These are phyloP conservation scores for Peronospora belbahrii DNA, from an alignment of 352 stramenopile genomes.

Conservation along the genomic window DNA sequence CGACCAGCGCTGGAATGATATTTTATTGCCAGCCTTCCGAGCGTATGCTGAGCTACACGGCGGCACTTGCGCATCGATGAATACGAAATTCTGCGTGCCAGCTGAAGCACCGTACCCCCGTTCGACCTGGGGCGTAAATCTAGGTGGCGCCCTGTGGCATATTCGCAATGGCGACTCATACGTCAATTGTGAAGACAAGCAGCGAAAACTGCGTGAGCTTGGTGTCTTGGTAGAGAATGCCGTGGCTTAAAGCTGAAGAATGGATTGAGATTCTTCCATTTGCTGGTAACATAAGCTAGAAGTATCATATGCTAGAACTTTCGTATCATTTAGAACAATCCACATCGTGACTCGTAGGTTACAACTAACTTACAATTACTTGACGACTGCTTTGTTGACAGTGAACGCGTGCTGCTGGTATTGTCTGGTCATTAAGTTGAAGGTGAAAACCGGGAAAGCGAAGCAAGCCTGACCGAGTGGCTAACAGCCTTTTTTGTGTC, in stretches of 20 bases:
- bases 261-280: neutral
- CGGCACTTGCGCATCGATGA: conserved; percentile 58
- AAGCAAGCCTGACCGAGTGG: conserved; percentile 37
- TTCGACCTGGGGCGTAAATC: conserved; percentile 57
- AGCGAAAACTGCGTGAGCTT: conserved; percentile 43
- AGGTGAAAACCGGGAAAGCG: conserved; percentile 51
- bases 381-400: conserved; percentile 32
- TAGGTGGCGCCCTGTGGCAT: conserved; percentile 72
- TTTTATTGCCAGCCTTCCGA: conserved; percentile 59
- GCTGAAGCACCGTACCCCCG: conserved; percentile 46
- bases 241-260: conserved; percentile 13
- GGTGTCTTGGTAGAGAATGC: conserved; percentile 34
- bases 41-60: conserved; percentile 44
- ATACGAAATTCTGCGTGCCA: conserved; percentile 66
- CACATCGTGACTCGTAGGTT: conserved; percentile 1
- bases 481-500: conserved; percentile 41
- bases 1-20: conserved; percentile 55
- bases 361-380: conserved; percentile 28
- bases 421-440: conserved; percentile 11
- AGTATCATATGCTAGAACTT: no score
- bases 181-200: conserved; percentile 55
- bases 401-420: conserved; percentile 27
- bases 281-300: no score
- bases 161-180: conserved; percentile 82
- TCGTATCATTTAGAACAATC: conserved; percentile 14